Evolutionary conservation across 148 eudicot species (phyloP), one percentile per base, ranked within the genome.

Genomic region (Pharnaceum exiguum): DNA sequence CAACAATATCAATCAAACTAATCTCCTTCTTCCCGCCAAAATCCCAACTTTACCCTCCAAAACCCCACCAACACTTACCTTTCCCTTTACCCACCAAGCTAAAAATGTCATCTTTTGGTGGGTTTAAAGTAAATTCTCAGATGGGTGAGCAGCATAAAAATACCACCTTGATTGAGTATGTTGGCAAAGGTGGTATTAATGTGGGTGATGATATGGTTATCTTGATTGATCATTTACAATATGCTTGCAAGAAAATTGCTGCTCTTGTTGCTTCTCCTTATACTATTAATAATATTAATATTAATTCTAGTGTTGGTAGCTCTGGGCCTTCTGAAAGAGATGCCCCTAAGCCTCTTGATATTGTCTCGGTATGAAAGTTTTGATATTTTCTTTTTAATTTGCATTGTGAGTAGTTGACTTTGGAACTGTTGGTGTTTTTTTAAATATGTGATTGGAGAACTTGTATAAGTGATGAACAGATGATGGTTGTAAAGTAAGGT

Each of bases 211-310:
- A 93, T 47, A 60, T 93, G 64, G 77, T 79, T 37, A 57, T 93
- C 17, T 65, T 93, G 78, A 77, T 77, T 62, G 76, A 77, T 70
- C 95, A 93, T 56, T 73, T 93, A 37, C 80, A 93, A 61, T 93
- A 76, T 57, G 95, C 96, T 63, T 78, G 71, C 61, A 89, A 93
- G 86, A 88, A 57, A 67, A 89, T 93, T 70, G 87, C 99, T 28
- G 75, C 86, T 58, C 72, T 93, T 37, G 79, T 93, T 65, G 99
- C 99, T 67, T 93, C 99, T 35, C 99, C 99, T 27, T 83, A n/a
- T n/a, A n/a, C n/a, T n/a, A n/a, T n/a, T n/a, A n/a, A n/a, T n/a
- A n/a, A n/a, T n/a, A n/a, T n/a, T n/a, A n/a, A n/a, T n/a, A n/a
- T n/a, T n/a, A n/a, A n/a, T n/a, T n/a, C n/a, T n/a, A n/a, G 46